phyloP scores from a whole-genome alignment of 1,139 yeast genomes.

The Arxiozyma bovina region DNA sequence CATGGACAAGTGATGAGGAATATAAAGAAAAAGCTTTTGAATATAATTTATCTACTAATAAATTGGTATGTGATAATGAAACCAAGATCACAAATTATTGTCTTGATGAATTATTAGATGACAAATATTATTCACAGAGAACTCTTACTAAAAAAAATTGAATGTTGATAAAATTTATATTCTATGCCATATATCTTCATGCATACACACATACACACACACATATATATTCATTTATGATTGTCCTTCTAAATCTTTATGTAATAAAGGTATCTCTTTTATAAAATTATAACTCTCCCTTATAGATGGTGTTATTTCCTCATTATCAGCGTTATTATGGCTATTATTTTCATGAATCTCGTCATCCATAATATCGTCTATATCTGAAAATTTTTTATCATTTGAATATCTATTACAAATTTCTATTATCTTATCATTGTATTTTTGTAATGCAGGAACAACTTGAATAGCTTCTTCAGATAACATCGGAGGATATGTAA shows the following conservation, averaged over 20 bases:
- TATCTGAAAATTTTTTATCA: slow-evolving; percentile 6
- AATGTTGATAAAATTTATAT: background rate
- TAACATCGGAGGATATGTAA: slow-evolving; percentile 8
- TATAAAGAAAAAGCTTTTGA: slow-evolving; percentile 16
- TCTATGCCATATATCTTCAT: no score
- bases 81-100: slow-evolving; percentile 14
- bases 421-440: slow-evolving; percentile 17
- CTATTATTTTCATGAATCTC: background rate
- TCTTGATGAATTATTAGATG: slow-evolving; percentile 16
- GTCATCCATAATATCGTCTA: slow-evolving; percentile 9
- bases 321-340: slow-evolving; percentile 6
- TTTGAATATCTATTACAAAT: background rate
- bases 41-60: slow-evolving; percentile 13
- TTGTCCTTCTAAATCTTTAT: slow-evolving; percentile 16
- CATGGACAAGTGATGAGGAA: slow-evolving; percentile 15
- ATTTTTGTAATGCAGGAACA: slow-evolving; percentile 24
- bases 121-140: slow-evolving; percentile 18
- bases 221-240: background rate
- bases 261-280: slow-evolving; percentile 24
- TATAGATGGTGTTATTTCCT: slow-evolving; percentile 23
- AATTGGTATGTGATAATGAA: slow-evolving; percentile 11
- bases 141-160: slow-evolving; percentile 16
- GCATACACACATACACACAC: background rate
- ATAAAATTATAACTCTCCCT: slow-evolving; percentile 23
- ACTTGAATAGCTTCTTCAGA: slow-evolving; percentile 15